Evolutionary conservation across 2,329 filamentous ascomycete genomes (phyloP), one percentile per base, ranked within the genome.

Genomic region (Penicillium crustosum): DNA sequence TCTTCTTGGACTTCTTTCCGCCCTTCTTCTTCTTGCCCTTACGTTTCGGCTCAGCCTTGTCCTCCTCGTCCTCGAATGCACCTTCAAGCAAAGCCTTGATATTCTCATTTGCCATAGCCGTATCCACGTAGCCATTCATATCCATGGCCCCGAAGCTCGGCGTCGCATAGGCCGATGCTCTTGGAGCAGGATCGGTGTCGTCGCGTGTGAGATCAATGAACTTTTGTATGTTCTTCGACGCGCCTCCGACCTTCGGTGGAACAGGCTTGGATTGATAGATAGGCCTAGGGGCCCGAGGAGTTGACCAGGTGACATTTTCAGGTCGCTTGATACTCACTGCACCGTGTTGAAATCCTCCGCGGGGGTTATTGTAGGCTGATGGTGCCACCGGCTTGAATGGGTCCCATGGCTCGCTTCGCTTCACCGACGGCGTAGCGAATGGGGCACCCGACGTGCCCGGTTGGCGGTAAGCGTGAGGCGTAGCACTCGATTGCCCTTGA

Each of bases 81-180:
- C 79, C 80, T 64, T 82, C 79, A 15, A 82, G 68, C 31, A 82
- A 63, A 50, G 78, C 79, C 61, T 82, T 81, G 51, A 82, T 81
- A 53, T 81, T 79, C 57, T 82, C 79, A 49, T 78, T 79, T n/a
- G 80, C 79, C 60, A 81, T 79, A 12, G 70, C 77, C 1, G 75
- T 68, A 58, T 81, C 79, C 25, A 82, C 72, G 63, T 80, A 82
- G 2, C 78, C 79, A 65, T 80, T 79, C 12, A 82, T 78, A 63
- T 87, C 84, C 17, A 78, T 75, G 0, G 81, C 77, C 5, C 82
- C 82, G 65, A 85, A 86, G 7, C 75, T 74, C 23, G 61, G 29
- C 19, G 81, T 29, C 29, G 81, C 77, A 35, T 79, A 73, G 15
- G 75, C 74, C 2, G 72, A 76, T 9, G 73, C 70, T 3, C 71